phyloP scores from a whole-genome alignment of 164 flowering plant genomes.

The Stephania yunnanensis region DNA sequence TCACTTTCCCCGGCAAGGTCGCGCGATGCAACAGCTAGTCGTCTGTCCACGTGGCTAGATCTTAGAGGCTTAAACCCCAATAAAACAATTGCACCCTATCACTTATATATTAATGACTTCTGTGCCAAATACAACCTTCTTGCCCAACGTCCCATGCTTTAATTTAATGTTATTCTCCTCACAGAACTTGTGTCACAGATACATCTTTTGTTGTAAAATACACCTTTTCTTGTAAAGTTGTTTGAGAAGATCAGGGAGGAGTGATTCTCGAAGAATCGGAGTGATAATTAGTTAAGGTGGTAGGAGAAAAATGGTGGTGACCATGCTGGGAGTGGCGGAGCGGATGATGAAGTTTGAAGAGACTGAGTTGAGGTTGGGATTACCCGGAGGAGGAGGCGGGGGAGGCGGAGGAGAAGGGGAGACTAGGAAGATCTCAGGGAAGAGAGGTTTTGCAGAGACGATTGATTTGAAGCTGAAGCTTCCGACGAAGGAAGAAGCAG shows the following conservation, averaged over 20 bases:
- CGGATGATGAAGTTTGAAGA: conserved; percentile 31
- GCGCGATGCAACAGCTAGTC: conserved; percentile 18
- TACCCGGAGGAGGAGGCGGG: conserved; percentile 40
- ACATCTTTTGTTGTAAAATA: no score
- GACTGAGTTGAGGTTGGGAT: conserved; percentile 67
- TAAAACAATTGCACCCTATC: conserved; percentile 11
- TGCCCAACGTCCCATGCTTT: background rate
- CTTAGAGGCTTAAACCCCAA: background rate
- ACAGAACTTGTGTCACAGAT: no score
- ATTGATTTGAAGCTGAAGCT: conserved; percentile 81
- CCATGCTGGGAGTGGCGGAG: conserved; percentile 15
- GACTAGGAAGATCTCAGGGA: conserved; percentile 27
- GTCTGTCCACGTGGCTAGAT: conserved; percentile 30
- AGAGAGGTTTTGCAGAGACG: conserved; percentile 57
- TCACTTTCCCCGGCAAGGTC: conserved; percentile 19
- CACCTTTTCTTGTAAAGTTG: background rate
- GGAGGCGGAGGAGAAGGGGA: conserved; percentile 20
- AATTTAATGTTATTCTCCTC: background rate
- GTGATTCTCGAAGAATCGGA: background rate
- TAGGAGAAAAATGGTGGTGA: conserved; percentile 23
- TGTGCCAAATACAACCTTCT: conserved; percentile 13
- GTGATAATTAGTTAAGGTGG: conserved; percentile 18
- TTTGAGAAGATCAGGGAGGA: background rate
- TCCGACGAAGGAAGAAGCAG: conserved; percentile 1
- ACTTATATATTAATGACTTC: conserved; percentile 18